These are phyloP conservation scores for Macrocystidia cucumis DNA, from an alignment of 1,284 basidiomycete genomes.

Conservation along the genomic window DNA sequence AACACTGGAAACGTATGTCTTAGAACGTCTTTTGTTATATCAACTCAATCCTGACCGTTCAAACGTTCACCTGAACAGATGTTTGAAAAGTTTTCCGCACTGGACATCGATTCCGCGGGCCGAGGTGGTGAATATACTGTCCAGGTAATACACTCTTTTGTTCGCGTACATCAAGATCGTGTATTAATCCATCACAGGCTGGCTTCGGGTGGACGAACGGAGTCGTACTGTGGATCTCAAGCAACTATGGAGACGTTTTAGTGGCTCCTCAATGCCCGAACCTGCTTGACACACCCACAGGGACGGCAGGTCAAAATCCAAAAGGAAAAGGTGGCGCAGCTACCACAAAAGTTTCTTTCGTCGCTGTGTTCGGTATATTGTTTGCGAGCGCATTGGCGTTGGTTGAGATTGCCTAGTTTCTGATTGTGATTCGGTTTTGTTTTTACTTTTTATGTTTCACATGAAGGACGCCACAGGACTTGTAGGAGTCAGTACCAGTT, in stretches of 20 bases:
- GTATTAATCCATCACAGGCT: slow-evolving; percentile 27
- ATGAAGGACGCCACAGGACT: too few species aligned
- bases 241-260: slow-evolving; percentile 61
- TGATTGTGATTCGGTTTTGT: too few species aligned
- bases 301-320: not conserved
- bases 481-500: too few species aligned
- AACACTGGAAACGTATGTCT: slow-evolving; percentile 67
- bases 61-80: slow-evolving; percentile 41
- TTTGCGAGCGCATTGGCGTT: too few species aligned
- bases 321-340: not conserved
- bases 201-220: slow-evolving; percentile 94
- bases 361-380: too few species aligned
- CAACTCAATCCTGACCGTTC: slow-evolving; percentile 1
- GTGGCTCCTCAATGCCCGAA: slow-evolving; percentile 61
- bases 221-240: slow-evolving; percentile 70
- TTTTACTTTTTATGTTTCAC: too few species aligned
- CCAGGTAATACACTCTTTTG: slow-evolving; percentile 35
- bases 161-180: not conserved
- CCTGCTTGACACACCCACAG: slow-evolving; percentile 21
- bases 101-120: slow-evolving; percentile 80
- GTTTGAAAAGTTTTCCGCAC: slow-evolving; percentile 82
- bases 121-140: slow-evolving; percentile 83
- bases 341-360: too few species aligned
- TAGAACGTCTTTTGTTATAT: slow-evolving; percentile 6
- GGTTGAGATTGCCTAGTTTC: too few species aligned